A percentile compares a stretch with the other conserved stretches of the same genome.
Evolutionary conservation across 2,329 filamentous ascomycete species (phyloP).

Genomic region (Fusarium vanettenii): DNA sequence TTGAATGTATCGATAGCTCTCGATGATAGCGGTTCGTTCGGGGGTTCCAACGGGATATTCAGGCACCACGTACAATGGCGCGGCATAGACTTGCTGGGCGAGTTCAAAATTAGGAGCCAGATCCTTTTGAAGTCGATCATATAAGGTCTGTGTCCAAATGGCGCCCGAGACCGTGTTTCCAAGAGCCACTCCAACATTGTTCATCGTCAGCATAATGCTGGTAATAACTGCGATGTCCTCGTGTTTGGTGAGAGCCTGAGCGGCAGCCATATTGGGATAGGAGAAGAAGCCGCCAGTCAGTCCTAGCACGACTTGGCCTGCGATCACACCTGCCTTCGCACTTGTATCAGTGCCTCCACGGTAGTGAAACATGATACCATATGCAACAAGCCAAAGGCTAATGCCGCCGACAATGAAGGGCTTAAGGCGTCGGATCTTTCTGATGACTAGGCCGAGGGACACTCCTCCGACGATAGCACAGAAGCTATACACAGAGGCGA

Average conservation of each 20-base stretch:
- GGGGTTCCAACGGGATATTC: neutral
- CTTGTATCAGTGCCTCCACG: neutral
- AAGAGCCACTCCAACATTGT: neutral
- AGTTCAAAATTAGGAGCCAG: neutral
- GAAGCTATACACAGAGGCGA: neutral
- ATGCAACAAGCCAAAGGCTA: neutral
- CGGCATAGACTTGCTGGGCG: neutral
- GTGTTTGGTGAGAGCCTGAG: neutral
- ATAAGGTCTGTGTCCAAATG: neutral
- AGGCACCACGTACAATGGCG: neutral
- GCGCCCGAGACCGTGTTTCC: neutral
- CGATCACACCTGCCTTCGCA: neutral
- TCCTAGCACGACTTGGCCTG: neutral
- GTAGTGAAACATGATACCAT: neutral
- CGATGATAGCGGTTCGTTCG: neutral
- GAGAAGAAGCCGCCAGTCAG: neutral
- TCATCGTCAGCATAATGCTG: neutral
- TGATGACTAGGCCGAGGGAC: neutral
- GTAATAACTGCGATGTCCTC: neutral
- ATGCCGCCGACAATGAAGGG: neutral
- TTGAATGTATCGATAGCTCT: neutral
- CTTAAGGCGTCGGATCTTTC: neutral
- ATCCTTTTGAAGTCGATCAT: neutral
- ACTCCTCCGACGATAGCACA: neutral
- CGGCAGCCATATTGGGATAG: neutral